A percentile compares a stretch with the other conserved stretches of the same genome.
phyloP scores from a whole-genome alignment of 805 yeast species.

The Myxozyma nipponensis region DNA sequence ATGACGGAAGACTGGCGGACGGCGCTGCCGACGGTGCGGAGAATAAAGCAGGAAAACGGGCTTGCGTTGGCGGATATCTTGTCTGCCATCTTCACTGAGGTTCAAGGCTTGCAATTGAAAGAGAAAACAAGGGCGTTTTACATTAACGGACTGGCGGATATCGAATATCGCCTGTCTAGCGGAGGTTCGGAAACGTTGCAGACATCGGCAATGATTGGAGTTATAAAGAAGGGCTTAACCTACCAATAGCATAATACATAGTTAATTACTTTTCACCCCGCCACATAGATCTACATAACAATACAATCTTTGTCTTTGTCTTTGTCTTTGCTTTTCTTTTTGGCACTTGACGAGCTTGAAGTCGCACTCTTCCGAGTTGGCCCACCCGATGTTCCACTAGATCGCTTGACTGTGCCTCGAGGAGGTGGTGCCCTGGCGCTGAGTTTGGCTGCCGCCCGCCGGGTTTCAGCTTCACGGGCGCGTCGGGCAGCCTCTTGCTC shows the following conservation, averaged over 20 bases:
- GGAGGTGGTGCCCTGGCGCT: slow-evolving; percentile 1
- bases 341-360: background rate
- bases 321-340: background rate
- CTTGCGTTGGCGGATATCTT: slow-evolving; percentile 84
- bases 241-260: slow-evolving; percentile 31
- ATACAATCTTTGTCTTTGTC: slow-evolving; percentile 11
- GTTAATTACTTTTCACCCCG: background rate
- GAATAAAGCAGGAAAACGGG: slow-evolving; percentile 68
- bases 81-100: slow-evolving; percentile 66
- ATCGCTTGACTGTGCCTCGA: background rate
- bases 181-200: slow-evolving; percentile 93
- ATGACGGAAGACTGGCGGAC: slow-evolving; percentile 86
- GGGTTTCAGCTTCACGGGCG: background rate
- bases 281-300: slow-evolving; percentile 4
- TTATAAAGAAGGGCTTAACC: slow-evolving; percentile 66
- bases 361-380: background rate
- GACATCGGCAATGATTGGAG: slow-evolving; percentile 84
- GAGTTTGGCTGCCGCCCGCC: background rate
- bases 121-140: slow-evolving; percentile 59
- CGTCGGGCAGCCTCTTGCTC: slow-evolving; percentile 15
- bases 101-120: slow-evolving; percentile 65
- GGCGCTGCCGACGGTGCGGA: slow-evolving; percentile 61
- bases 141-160: slow-evolving; percentile 70
- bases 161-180: slow-evolving; percentile 84
- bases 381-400: background rate